phyloP scores from a whole-genome alignment of 1,139 yeast genomes.

The Nakaseomyces kungkrabaensis region DNA sequence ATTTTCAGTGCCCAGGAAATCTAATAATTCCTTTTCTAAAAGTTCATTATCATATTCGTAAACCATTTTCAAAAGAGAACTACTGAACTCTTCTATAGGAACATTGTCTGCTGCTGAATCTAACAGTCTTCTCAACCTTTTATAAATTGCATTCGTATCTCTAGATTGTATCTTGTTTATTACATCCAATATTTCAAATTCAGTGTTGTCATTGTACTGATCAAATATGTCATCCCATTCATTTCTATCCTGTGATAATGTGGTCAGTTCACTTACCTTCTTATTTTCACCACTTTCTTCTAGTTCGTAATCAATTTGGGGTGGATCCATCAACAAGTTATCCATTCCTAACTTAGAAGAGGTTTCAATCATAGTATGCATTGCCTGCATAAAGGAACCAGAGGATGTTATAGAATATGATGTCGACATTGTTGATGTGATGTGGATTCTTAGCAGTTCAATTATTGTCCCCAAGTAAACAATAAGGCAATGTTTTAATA shows the following conservation, averaged over 20 bases:
- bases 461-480: no score
- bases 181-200: constrained; percentile 24
- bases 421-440: constrained; percentile 24
- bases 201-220: constrained; percentile 31
- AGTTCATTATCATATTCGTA: constrained; percentile 28
- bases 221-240: constrained; percentile 33
- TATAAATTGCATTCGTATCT: constrained; percentile 28
- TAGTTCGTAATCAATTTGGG: constrained; percentile 24
- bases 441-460: no score
- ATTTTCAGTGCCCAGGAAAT: constrained; percentile 76
- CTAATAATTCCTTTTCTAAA: constrained; percentile 60
- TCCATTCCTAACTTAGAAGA: constrained; percentile 31
- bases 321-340: constrained; percentile 13
- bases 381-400: constrained; percentile 68
- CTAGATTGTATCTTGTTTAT: constrained; percentile 28
- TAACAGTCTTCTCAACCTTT: constrained; percentile 27
- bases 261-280: constrained; percentile 17
- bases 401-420: constrained; percentile 52
- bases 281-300: constrained; percentile 21
- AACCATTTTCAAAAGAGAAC: constrained; percentile 24
- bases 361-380: constrained; percentile 52
- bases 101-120: constrained; percentile 14
- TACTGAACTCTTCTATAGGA: constrained; percentile 24
- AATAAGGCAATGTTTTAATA: no score
- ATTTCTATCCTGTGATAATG: constrained; percentile 27